These are phyloP conservation scores for Tremella yokohamensis DNA, from an alignment of 768 basidiomycete species.

Conservation along the genomic window DNA sequence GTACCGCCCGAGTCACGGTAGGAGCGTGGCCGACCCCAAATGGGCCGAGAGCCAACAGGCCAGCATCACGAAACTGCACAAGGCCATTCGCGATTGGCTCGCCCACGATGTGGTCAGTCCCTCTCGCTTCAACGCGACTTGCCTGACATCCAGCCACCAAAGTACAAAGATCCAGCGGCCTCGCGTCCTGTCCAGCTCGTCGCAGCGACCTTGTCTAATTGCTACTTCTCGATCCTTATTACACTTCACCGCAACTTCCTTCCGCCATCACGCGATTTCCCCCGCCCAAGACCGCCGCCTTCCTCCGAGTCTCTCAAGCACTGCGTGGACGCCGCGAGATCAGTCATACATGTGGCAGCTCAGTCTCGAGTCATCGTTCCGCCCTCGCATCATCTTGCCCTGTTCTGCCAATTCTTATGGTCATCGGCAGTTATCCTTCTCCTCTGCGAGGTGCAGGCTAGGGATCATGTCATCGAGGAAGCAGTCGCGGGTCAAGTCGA, in stretches of 20 bases:
- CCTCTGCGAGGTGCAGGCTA: constrained; percentile 43
- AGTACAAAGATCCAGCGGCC: constrained; percentile 41
- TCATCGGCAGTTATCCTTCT: constrained; percentile 43
- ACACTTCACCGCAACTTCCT: constrained; percentile 46
- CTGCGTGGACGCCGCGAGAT: constrained; percentile 45
- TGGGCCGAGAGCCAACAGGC: constrained; percentile 71
- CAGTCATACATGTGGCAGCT: constrained; percentile 44
- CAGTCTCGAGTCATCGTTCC: constrained; percentile 40
- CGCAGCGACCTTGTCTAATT: constrained; percentile 38
- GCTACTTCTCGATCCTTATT: constrained; percentile 42
- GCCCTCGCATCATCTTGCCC: constrained; percentile 41
- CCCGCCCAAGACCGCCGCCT: constrained; percentile 36
- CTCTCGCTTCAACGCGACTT: not conserved
- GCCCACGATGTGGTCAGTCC: constrained; percentile 56
- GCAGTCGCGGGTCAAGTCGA: constrained; percentile 42
- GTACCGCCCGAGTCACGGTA: constrained; percentile 35
- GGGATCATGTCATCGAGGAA: constrained; percentile 42
- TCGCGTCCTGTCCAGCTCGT: constrained; percentile 34
- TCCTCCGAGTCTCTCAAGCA: constrained; percentile 37
- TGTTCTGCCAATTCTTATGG: constrained; percentile 45
- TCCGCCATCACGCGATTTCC: constrained; percentile 36
- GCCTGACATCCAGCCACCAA: constrained; percentile 27
- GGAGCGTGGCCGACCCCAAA: constrained; percentile 67
- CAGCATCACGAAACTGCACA: constrained; percentile 72
- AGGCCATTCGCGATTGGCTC: constrained; percentile 75